Conservation (phyloP, 2,329 filamentous ascomycete genomes). For the Dichotomopilus funicola region DNA sequence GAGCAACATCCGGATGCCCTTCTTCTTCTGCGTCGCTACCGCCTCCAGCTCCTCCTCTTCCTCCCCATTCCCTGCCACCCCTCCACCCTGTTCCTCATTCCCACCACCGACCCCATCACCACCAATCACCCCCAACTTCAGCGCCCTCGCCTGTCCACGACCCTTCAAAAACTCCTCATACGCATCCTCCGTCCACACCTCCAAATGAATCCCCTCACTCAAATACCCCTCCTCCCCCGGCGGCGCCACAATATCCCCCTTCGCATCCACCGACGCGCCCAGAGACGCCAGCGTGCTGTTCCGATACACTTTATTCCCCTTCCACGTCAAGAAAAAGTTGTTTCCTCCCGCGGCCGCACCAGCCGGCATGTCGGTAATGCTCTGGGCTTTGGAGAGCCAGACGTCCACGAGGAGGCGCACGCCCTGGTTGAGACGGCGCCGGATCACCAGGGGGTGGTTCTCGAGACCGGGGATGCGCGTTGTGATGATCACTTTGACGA, state of each 20-base stretch:
- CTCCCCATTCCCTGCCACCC: not conserved
- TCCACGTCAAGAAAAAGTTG: slow-evolving; percentile 72
- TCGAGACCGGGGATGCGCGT: slow-evolving; percentile 52
- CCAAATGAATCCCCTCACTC: slow-evolving; percentile 59
- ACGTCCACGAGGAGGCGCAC: slow-evolving; percentile 60
- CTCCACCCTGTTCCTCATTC: slow-evolving; percentile 26
- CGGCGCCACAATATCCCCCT: slow-evolving; percentile 34
- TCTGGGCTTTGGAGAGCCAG: slow-evolving; percentile 60
- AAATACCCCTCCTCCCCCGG: slow-evolving; percentile 34
- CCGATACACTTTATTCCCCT: slow-evolving; percentile 63
- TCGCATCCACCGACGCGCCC: slow-evolving; percentile 45
- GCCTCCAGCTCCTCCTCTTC: slow-evolving; percentile 10
- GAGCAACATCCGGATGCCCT: slow-evolving; percentile 37
- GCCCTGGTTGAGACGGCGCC: slow-evolving; percentile 59
- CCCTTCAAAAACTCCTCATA: slow-evolving; percentile 45
- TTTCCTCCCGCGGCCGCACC: slow-evolving; percentile 37
- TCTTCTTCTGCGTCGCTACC: slow-evolving; percentile 15
- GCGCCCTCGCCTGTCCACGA: slow-evolving; percentile 41
- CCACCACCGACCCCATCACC: slow-evolving; percentile 12
- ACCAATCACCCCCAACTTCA: slow-evolving; percentile 35
- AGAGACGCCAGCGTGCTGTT: slow-evolving; percentile 66
- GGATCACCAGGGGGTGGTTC: slow-evolving; percentile 46
- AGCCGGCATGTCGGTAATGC: slow-evolving; percentile 31
- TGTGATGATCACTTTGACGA: slow-evolving; percentile 60
- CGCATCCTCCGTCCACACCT: slow-evolving; percentile 66